Evolutionary conservation across 2,329 filamentous ascomycete species (phyloP), one percentile per base, ranked within the genome.

Genomic region (Chaetomium sp.): DNA sequence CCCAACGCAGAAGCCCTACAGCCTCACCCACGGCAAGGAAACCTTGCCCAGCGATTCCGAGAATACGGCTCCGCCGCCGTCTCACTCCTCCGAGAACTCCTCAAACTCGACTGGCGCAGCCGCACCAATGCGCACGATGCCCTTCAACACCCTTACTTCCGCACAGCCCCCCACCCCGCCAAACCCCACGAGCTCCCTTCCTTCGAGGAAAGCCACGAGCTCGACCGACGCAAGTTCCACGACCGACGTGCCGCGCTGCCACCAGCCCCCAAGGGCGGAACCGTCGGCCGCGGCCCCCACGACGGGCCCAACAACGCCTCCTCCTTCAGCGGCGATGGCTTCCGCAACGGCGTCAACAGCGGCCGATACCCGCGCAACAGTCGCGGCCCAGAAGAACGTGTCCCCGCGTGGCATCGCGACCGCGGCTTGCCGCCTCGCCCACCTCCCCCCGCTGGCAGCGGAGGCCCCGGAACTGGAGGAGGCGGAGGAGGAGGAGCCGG

Each of bases 111-210:
- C 68, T 97, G 91, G 89, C 83, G 84, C 50, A 86, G 82, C 62
- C 84, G 94, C 50, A 86, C 95, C 68, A 99, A 97, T 68, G 94
- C 94, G 0, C 88, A 95, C 33, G 94, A 99, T 72, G 94, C 94
- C 1, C 76, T 99, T 27, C 82, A 95, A 61, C 94, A 99, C 66
- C 85, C 89, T 1, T 99, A 96, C 71, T 97, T 99, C 74, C 86
- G 83, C 59, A 87, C 82, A 55, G 72, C 80, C 1, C 94, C 94
- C 4, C 76, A 87, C 4, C 94, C 94, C 7, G 85, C 91, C 41
- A 81, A 82, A 54, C 90, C 94, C 1, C 86, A 87, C 61, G 91
- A 97, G 50, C 80, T 99, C n/a, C 94, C 94, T 2, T 81, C 76
- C 12, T 97, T 96, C 66, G 89, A 95, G 68, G 92, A 96, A 66